Evolutionary conservation across 345 rosid genomes (phyloP).

Genomic region (Nasturtium officinale): DNA sequence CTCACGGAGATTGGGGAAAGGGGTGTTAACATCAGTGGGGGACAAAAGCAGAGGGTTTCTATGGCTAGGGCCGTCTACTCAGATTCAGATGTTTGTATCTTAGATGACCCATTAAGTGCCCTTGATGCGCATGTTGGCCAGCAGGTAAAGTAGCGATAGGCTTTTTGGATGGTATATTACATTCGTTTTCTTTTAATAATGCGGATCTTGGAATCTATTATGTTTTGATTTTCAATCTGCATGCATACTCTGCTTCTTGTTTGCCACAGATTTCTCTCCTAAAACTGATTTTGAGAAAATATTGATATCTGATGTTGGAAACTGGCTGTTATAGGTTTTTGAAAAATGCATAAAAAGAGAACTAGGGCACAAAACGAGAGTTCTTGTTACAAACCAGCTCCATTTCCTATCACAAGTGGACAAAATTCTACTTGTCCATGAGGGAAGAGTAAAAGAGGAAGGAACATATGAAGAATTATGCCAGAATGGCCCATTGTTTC

Average conservation of each 20-base stretch:
- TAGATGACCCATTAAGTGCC: slow-evolving; percentile 99
- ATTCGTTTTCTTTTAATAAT: background rate
- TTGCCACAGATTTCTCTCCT: slow-evolving; percentile 5
- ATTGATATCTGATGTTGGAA: slow-evolving; percentile 22
- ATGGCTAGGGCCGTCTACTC: slow-evolving; percentile 98
- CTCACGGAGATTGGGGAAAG: slow-evolving; percentile 99
- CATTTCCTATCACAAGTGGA: slow-evolving; percentile 98
- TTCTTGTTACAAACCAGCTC: slow-evolving; percentile 98
- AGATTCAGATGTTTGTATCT: slow-evolving; percentile 84
- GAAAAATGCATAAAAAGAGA: slow-evolving; percentile 92
- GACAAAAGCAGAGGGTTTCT: slow-evolving; percentile 99
- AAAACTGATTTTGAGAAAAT: slow-evolving; percentile 14
- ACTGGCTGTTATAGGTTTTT: slow-evolving; percentile 66
- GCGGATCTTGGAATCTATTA: background rate
- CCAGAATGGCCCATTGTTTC: slow-evolving; percentile 67
- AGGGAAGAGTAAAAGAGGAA: slow-evolving; percentile 88
- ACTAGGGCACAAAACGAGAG: slow-evolving; percentile 78
- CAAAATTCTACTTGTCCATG: slow-evolving; percentile 86
- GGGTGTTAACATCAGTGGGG: slow-evolving; percentile 99
- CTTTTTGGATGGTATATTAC: slow-evolving; percentile 16
- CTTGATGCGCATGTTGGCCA: slow-evolving; percentile 98
- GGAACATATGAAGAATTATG: slow-evolving; percentile 94
- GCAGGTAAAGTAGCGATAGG: slow-evolving; percentile 58
- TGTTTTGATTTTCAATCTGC: background rate
- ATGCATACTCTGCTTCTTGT: slow-evolving; percentile 17